These are phyloP conservation scores for Sungouiella blattae DNA, from an alignment of 805 yeast species.

Conservation along the genomic window DNA sequence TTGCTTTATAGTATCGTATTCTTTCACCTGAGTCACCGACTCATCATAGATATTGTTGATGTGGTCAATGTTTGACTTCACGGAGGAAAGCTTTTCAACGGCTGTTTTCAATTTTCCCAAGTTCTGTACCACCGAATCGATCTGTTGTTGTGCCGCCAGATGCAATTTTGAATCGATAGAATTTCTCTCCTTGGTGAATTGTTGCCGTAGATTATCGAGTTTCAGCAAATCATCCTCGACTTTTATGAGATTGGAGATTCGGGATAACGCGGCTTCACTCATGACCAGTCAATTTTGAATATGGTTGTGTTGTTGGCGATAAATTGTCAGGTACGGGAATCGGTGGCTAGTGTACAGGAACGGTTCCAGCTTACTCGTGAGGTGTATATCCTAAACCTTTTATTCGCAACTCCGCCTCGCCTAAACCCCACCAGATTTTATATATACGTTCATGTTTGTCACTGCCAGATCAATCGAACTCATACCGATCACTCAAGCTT, in stretches of 20 bases:
- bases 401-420: too few species aligned
- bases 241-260: constrained; percentile 38
- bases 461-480: too few species aligned
- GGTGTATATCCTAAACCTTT: too few species aligned
- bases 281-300: too few species aligned
- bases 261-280: constrained; percentile 40
- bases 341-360: too few species aligned
- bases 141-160: constrained; percentile 63
- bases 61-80: constrained; percentile 37
- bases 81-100: constrained; percentile 30
- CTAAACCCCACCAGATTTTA: too few species aligned
- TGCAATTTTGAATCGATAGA: constrained; percentile 72
- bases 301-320: too few species aligned
- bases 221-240: constrained; percentile 54
- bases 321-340: too few species aligned
- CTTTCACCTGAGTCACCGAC: constrained; percentile 55
- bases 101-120: constrained; percentile 49
- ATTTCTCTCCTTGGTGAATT: constrained; percentile 64
- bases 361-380: too few species aligned
- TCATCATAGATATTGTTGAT: constrained; percentile 54
- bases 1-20: constrained; percentile 65
- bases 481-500: too few species aligned
- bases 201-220: constrained; percentile 50
- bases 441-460: too few species aligned
- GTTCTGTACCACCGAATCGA: constrained; percentile 51